Evolutionary conservation across 2,329 filamentous ascomycete species (phyloP).

Genomic region (Claviceps sp.): DNA sequence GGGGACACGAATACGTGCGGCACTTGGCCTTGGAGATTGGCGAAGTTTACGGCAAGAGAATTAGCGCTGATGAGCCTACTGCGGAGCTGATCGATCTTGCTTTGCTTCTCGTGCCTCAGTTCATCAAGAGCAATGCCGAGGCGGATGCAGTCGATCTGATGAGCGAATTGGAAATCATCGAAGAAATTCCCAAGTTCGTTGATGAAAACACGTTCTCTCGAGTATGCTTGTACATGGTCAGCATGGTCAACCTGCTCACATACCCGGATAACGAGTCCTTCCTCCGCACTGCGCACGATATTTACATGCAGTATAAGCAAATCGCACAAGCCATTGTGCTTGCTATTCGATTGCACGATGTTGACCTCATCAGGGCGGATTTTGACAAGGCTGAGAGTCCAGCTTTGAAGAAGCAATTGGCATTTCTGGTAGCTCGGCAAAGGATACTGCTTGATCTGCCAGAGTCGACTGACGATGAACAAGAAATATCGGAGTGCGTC

Average conservation of each 20-base stretch:
- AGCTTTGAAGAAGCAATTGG: constrained; percentile 81
- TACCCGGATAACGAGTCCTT: constrained; percentile 97
- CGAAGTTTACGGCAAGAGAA: constrained; percentile 77
- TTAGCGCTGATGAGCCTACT: constrained; percentile 72
- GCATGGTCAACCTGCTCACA: constrained; percentile 94
- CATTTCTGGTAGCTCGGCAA: constrained; percentile 83
- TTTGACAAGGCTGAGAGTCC: constrained; percentile 71
- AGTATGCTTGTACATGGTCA: constrained; percentile 96
- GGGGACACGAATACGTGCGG: constrained; percentile 96
- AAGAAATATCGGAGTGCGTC: constrained; percentile 67
- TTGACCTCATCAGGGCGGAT: constrained; percentile 66
- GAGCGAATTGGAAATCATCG: constrained; percentile 95
- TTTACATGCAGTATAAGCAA: constrained; percentile 89
- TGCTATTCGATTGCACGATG: constrained; percentile 84
- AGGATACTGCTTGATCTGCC: constrained; percentile 67
- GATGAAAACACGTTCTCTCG: constrained; percentile 88
- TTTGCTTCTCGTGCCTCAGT: constrained; percentile 76
- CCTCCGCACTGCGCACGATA: constrained; percentile 79
- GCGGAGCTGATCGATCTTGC: constrained; percentile 79
- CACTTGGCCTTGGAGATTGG: constrained; percentile 94
- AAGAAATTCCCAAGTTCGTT: constrained; percentile 74
- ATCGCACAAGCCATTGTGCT: constrained; percentile 87
- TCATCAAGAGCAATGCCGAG: constrained; percentile 94
- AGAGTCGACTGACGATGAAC: constrained; percentile 53
- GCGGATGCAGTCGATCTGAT: constrained; percentile 94